Base-by-base conservation (phyloP, 129 eudicot species). In the Tanacetum coccineum region DNA sequence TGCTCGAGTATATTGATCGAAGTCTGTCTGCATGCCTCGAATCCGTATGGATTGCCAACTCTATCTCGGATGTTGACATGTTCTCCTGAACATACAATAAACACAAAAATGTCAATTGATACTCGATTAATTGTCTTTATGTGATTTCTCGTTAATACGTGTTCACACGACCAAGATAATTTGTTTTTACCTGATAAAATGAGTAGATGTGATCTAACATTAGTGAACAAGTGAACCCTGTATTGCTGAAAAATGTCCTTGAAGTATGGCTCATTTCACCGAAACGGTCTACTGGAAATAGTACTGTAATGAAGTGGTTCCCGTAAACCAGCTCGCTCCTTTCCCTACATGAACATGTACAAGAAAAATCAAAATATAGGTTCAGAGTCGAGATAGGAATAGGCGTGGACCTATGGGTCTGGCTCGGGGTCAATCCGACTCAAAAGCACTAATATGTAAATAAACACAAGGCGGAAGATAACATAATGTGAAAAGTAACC, bases 21-120 rank as follows among this genome's bases (percentile, higher is more conserved):
- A 94, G 87, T 58, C 81, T 72, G 65, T 94, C 97, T 26, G 95
- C 94, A 69, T 94, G 93, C 67, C 88, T 79, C 17, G 99, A 94
- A 70, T 94, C 99, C 1, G 95, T 87, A 81, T 91, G 94, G 74
- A 91, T 83, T 1, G 97, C 90, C 12, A 82, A 70, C 84, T 91
- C 88, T 83, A 91, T 81, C 78, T 91, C 97, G 13, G 76, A 65
- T 25, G 46, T 8, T 17, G 96, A 79, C 94, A 87, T 85, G 66
- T 78, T 85, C 64, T 91, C 97, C 97, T 91, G 63, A 49, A 42
- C 0, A 48, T 11, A 57, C 1, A 22, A 58, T 42, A 68, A 66
- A 42, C 51, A 51, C n/a, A 3, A 15, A 54, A 42, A 15, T 32
- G 15, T 36, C 20, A n/a, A 59, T 28, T 3, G 47, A 8, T 26